Evolutionary conservation across 2,329 filamentous ascomycete genomes (phyloP), one percentile per base, ranked within the genome.

Genomic region (Alternaria solani): DNA sequence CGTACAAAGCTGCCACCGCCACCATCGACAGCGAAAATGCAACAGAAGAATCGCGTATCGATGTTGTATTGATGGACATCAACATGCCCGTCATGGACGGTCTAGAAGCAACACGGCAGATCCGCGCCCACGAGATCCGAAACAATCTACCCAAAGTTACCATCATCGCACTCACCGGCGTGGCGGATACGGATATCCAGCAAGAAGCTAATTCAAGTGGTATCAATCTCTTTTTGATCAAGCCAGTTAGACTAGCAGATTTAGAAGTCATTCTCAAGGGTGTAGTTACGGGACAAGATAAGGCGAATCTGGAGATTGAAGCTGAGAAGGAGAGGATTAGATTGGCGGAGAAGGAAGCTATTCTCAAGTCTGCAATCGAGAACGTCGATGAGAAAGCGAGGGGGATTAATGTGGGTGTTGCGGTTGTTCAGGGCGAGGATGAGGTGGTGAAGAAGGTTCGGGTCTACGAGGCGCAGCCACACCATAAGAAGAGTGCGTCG

Each of bases 151-250:
- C 74, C 2, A 80, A 79, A 0, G 80, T 82, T 0, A 82, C 79
- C 0, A 81, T 87, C 28, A 83, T 87, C 46, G 85, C 85, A 0
- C 68, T 87, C 25, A 86, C 85, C 1, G 85, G 84, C 0, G 73
- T 86, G 23, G 85, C 83, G 1, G 84, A 82, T 51, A 78, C 80
- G 1, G 81, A 81, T 52, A 83, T 83, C 0, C 78, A 82, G 51
- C 78, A 81, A 38, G 83, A 86, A 60, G 84, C 85, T 0, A 81
- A 84, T 51, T 82, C 80, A 1, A 84, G 81, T 49, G 85, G 85
- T 0, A 78, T 87, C 7, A 84, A 87, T 60, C 56, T 86, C 7
- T 87, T 86, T 54, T 65, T 87, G 18, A 85, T 85, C 16, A 86
- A 86, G 70, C 84, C 84, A 0, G 82, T 86, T 7, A 69, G 79